Evolutionary conservation across 805 yeast species (phyloP).

Genomic region (Spathaspora sp.): DNA sequence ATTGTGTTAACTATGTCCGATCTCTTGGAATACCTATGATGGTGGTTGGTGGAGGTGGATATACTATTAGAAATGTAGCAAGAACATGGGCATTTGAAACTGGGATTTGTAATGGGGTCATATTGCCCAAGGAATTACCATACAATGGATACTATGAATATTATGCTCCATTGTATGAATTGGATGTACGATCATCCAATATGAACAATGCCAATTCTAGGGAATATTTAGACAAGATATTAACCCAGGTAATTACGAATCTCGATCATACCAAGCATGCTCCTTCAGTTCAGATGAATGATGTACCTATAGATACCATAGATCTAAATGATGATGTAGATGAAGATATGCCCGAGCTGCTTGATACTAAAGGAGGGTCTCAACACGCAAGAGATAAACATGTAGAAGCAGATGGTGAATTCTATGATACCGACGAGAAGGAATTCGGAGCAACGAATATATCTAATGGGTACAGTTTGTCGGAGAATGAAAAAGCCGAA

Average conservation of each 20-base stretch:
- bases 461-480: constrained; percentile 11
- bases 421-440: constrained; percentile 62
- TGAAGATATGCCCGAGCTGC: constrained; percentile 74
- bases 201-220: constrained; percentile 96
- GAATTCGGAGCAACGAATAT: constrained; percentile 29
- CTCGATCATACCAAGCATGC: constrained; percentile 88
- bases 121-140: constrained; percentile 73
- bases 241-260: constrained; percentile 71
- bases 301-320: constrained; percentile 73
- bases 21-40: constrained; percentile 84
- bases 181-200: constrained; percentile 91
- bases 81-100: constrained; percentile 95
- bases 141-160: constrained; percentile 96
- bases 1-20: constrained; percentile 85
- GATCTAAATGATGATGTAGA: constrained; percentile 73
- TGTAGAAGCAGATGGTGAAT: constrained; percentile 71
- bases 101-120: constrained; percentile 76
- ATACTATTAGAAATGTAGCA: constrained; percentile 95
- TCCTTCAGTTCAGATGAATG: constrained; percentile 92
- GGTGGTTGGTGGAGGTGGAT: constrained; percentile 98
- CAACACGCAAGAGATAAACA: constrained; percentile 75
- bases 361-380: constrained; percentile 90
- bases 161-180: constrained; percentile 93
- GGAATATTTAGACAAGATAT: constrained; percentile 81
- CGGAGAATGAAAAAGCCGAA: constrained; percentile 34